Evolutionary conservation across 2,329 filamentous ascomycete species (phyloP), one percentile per base, ranked within the genome.

Genomic region (Setomelanomma holmii): DNA sequence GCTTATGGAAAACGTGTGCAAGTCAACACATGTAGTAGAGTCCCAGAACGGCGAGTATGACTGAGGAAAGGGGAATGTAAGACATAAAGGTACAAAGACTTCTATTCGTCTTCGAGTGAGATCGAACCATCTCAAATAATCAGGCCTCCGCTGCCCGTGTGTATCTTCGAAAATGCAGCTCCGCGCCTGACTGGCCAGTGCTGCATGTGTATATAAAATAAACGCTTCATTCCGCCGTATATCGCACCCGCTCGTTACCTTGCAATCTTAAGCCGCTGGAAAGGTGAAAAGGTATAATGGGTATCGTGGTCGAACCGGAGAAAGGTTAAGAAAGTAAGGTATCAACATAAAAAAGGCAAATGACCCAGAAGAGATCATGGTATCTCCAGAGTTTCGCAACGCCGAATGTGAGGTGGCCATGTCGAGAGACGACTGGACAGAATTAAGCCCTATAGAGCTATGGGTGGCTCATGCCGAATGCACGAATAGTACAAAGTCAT

Each of bases 281-380:
- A 67, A 53, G 33, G 49, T 58, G 54, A 52, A 56, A 58, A 63
- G 58, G 61, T 67, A 63, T 67, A 72, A 71, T 74, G 71, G 71
- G 71, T 74, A 74, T 74, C 71, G 68, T 72, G 54, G 56, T 64
- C 59, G 61, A 65, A 63, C 64, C 63, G 50, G 51, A 63, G 51
- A 42, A 59, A 56, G 52, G 51, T 54, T 59, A 48, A 61, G 60
- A 49, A 62, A 59, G 58, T 60, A 45, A 53, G 48, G 40, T 57
- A 57, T 55, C 44, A 55, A 67, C 54, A 63, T 52, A 62, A 51
- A 52, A 60, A 63, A 44, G 34, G 20, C 55, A 58, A 59, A 44
- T 53, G 51, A 61, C 65, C 61, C 56, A 43, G 41, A 45, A 49
- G 57, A 40, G 16, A 17, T n/a, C 46, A 55, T 67, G 64, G 66